A percentile compares a stretch with the other conserved stretches of the same genome.
Evolutionary conservation across 2,329 filamentous ascomycete species (phyloP).

Genomic region (Fusarium sp.): DNA sequence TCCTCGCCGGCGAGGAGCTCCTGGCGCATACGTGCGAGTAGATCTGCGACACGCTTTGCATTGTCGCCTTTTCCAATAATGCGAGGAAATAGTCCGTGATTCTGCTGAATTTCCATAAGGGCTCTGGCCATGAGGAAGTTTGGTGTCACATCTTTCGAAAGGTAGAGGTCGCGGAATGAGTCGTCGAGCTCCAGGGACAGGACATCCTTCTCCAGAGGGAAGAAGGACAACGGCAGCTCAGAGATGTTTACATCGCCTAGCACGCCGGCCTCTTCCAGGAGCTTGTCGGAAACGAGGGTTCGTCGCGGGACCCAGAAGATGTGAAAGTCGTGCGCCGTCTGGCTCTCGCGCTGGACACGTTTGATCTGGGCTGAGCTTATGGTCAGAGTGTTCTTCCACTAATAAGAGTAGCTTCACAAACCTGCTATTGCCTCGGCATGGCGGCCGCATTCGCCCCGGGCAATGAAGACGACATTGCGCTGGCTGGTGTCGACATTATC

Average conservation of each 20-base stretch:
- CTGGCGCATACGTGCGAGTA: constrained; percentile 90
- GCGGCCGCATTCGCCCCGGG: constrained; percentile 87
- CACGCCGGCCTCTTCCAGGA: constrained; percentile 92
- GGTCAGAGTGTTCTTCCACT: constrained; percentile 16
- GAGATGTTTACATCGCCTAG: constrained; percentile 91
- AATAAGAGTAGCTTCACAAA: constrained; percentile 58
- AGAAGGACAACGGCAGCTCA: constrained; percentile 89
- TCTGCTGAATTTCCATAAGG: constrained; percentile 92
- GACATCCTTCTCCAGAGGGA: constrained; percentile 91
- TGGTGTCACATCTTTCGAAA: constrained; percentile 91
- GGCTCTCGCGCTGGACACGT: constrained; percentile 86
- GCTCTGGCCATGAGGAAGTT: constrained; percentile 90
- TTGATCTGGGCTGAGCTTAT: constrained; percentile 84
- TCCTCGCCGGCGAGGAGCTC: constrained; percentile 87
- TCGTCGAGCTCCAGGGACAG: constrained; percentile 91
- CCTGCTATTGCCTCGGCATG: constrained; percentile 90
- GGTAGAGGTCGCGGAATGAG: constrained; percentile 87
- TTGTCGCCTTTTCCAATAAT: constrained; percentile 97
- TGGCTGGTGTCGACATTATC: constrained; percentile 94
- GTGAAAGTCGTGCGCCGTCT: constrained; percentile 94
- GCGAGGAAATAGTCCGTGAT: constrained; percentile 91
- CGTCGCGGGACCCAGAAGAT: constrained; percentile 96
- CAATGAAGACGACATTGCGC: constrained; percentile 94
- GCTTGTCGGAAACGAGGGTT: constrained; percentile 89
- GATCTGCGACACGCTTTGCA: constrained; percentile 86